Base-by-base conservation (phyloP, 1,284 basidiomycete species). In the Laetiporus sulphureus region DNA sequence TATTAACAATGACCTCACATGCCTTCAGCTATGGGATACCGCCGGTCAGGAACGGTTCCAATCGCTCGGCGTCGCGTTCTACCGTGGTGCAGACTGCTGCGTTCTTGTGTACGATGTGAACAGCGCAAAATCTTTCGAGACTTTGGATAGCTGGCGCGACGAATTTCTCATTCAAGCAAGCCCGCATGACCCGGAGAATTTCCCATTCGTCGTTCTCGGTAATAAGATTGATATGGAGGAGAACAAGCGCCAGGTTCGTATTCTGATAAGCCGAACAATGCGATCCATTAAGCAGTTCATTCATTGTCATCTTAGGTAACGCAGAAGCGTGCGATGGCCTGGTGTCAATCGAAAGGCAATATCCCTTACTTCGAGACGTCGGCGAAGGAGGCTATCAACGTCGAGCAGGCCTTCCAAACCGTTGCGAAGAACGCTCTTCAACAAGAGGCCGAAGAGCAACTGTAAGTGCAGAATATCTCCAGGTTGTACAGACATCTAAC, bases 211-310 rank as follows among this genome's bases (percentile, higher is more conserved):
- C 45, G 92, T 99, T 5, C 72, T 99, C 45, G 96, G 96, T 16
- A 99, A 99, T 75, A 99, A 99, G 89, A 96, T 99, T 66, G 96
- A 99, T 66, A 90, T 98, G 60, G 96, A 99, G 71, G 95, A 99
- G 73, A 89, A 85, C 64, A 99, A 98, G 70, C 82, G 96, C 53
- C 93, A 96, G 82, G 95, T 93, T 47, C 45, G 77, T 63, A 13
- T 18, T 7, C 0, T n/a, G n/a, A n/a, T n/a, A n/a, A n/a, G n/a
- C n/a, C n/a, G n/a, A n/a, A n/a, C n/a, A n/a, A n/a, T n/a, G n/a
- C n/a, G n/a, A n/a, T n/a, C n/a, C n/a, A n/a, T n/a, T n/a, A n/a
- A n/a, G n/a, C n/a, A n/a, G n/a, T n/a, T n/a, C n/a, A n/a, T n/a
- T n/a, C n/a, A n/a, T n/a, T n/a, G n/a, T n/a, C n/a, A n/a, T n/a